Evolutionary conservation across 2,329 filamentous ascomycete genomes (phyloP), one percentile per base, ranked within the genome.

Genomic region (Microthyrium microscopicum): DNA sequence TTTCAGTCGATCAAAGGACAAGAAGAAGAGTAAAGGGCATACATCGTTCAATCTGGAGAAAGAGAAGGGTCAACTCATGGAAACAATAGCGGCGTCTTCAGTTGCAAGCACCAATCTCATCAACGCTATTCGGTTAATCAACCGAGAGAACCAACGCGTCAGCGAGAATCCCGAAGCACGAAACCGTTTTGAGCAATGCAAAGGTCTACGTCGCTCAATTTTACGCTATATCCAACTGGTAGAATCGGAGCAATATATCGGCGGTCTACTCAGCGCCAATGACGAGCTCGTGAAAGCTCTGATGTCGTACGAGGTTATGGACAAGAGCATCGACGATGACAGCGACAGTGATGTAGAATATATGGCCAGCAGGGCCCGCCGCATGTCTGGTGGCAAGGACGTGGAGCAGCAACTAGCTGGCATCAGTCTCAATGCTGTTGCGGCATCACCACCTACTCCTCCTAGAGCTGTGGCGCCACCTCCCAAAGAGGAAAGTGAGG

Each of bases 251-350:
- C 76, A 95, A 47, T 94, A 80, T 66, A 74, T 98, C 6, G 89
- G 87, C 26, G 77, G 82, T 39, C 66, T 98, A 4, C 73, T 98
- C 13, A 82, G 89, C 47, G 85, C 87, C 42, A 95, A 98, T 47
- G 89, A 98, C 46, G 81, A 92, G 54, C 74, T 98, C n/a, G 81
- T 95, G 26, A 77, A 77, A 40, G 83, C 85, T 2, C 66, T 98
- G 37, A 93, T 92, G 71, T 80, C 84, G 0, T 98, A 84, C 49
- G 87, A 95, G 55, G 81, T 94, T 45, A 70, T 95, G 41, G 87
- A 98, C 50, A 74, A 77, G 39, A 84, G 80, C 30, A 79, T 87
- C 41, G 78, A 83, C 42, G 70, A 76, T 41, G 72, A 77, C 44
- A 74, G 70, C 38, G 70, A 75, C 45, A 74, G 69, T 40, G 72